A percentile compares a stretch with the other conserved stretches of the same genome.
phyloP scores from a whole-genome alignment of 805 yeast genomes.

The Teunomyces cretensis region DNA sequence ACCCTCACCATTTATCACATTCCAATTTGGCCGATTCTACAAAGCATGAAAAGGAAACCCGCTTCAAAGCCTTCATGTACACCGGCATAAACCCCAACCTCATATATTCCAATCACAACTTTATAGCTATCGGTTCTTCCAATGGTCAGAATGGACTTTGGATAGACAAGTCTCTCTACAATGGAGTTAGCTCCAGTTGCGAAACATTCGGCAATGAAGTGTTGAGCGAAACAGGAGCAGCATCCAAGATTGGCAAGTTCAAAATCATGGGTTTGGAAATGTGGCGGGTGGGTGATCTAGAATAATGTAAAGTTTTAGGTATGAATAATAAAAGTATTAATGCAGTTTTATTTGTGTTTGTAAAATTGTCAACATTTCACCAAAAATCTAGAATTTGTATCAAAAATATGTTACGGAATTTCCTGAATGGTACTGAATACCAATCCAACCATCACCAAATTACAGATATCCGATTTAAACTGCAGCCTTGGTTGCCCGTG shows the following conservation, averaged over 20 bases:
- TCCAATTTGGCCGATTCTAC: background rate
- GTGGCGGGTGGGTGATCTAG: constrained; percentile 66
- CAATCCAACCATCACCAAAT: background rate
- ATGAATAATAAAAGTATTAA: background rate
- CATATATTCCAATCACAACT: constrained; percentile 75
- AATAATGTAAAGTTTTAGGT: constrained; percentile 4
- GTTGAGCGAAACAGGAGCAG: constrained; percentile 33
- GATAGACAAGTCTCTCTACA: constrained; percentile 70
- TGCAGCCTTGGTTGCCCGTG: background rate
- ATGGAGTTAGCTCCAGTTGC: constrained; percentile 77
- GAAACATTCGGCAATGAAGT: constrained; percentile 90
- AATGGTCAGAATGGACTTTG: constrained; percentile 91
- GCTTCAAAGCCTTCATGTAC: constrained; percentile 80
- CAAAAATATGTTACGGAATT: background rate
- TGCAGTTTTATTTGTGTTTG: background rate
- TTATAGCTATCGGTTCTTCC: constrained; percentile 86
- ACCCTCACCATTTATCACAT: constrained; percentile 14
- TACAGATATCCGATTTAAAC: too few relatives aligned
- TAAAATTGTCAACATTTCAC: background rate
- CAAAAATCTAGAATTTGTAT: background rate
- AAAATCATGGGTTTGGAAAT: constrained; percentile 75
- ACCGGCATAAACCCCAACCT: constrained; percentile 87
- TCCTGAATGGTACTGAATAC: background rate
- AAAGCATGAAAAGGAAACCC: constrained; percentile 3
- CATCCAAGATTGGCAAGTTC: constrained; percentile 57